Evolutionary conservation across 2,329 filamentous ascomycete species (phyloP).

Genomic region (Cercospora beticola): DNA sequence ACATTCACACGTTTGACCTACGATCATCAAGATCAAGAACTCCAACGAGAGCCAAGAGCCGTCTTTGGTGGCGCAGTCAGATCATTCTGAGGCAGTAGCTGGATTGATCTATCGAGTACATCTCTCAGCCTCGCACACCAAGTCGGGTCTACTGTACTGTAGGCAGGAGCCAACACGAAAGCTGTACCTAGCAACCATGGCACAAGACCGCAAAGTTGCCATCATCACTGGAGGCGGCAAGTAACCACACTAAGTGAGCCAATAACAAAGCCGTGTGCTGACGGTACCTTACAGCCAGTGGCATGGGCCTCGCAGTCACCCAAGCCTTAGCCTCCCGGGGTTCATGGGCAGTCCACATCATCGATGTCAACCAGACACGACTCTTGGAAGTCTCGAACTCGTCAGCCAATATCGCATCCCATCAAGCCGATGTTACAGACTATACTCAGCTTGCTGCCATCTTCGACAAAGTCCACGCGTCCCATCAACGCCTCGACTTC

Average conservation of each 20-base stretch:
- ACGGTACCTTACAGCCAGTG: slow-evolving; percentile 36
- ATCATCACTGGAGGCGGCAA: slow-evolving; percentile 33
- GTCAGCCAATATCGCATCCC: slow-evolving; percentile 37
- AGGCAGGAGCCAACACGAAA: neutral
- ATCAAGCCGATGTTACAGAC: slow-evolving; percentile 42
- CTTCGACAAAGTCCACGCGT: slow-evolving; percentile 42
- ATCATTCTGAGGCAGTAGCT: neutral
- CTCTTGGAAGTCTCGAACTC: slow-evolving; percentile 35
- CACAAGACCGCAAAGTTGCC: slow-evolving; percentile 26
- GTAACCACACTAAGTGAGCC: neutral
- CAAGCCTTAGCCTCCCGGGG: slow-evolving; percentile 38
- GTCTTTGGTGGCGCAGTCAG: neutral
- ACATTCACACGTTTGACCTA: neutral
- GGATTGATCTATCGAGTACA: neutral
- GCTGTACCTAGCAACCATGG: neutral
- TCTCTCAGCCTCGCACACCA: neutral
- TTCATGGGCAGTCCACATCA: slow-evolving; percentile 43
- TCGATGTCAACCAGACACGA: slow-evolving; percentile 42
- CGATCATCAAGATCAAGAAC: neutral
- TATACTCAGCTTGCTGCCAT: slow-evolving; percentile 38
- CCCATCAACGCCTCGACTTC: slow-evolving; percentile 43
- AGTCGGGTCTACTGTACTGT: neutral
- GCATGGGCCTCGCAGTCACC: slow-evolving; percentile 46
- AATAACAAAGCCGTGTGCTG: neutral
- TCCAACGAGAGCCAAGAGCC: neutral